A percentile compares a stretch with the other conserved stretches of the same genome.
Evolutionary conservation across 1,284 basidiomycete species (phyloP).

Genomic region (Ceratobasidium sp.): DNA sequence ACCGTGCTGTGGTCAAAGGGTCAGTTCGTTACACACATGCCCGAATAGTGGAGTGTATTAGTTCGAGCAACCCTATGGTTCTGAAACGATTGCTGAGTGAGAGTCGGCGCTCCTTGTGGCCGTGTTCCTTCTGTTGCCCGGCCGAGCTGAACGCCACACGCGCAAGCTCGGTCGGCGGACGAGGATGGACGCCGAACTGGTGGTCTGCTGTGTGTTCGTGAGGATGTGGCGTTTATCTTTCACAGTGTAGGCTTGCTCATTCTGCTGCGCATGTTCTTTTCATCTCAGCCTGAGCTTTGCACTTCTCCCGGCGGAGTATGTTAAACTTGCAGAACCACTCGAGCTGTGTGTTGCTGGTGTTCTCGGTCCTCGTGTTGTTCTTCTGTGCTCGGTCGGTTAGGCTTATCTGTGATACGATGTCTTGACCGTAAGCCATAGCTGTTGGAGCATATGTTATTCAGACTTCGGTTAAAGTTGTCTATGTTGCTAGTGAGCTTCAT

Average conservation of each 20-base stretch:
- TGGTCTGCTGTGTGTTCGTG: background rate
- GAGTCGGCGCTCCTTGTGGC: slow-evolving; percentile 8
- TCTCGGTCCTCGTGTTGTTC: slow-evolving; percentile 7
- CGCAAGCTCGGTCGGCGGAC: background rate
- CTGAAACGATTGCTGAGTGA: background rate
- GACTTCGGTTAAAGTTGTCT: slow-evolving; percentile 14
- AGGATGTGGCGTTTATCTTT: background rate
- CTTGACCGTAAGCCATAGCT: background rate
- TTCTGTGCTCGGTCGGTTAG: background rate
- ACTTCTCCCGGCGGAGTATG: too few relatives aligned
- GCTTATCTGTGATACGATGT: background rate
- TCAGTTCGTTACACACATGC: background rate
- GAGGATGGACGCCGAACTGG: background rate
- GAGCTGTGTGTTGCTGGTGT: background rate
- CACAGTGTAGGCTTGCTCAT: background rate
- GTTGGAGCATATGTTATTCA: slow-evolving; percentile 25
- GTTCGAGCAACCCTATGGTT: too few relatives aligned
- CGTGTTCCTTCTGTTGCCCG: background rate
- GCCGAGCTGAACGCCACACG: background rate
- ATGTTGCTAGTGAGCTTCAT: background rate
- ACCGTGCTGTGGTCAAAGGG: background rate
- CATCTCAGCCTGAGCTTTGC: background rate
- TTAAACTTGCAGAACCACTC: too few relatives aligned
- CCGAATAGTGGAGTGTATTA: background rate
- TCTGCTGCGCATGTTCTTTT: background rate